Conservation (phyloP, 148 eudicot genomes). For the Fagopyrum esculentum region DNA sequence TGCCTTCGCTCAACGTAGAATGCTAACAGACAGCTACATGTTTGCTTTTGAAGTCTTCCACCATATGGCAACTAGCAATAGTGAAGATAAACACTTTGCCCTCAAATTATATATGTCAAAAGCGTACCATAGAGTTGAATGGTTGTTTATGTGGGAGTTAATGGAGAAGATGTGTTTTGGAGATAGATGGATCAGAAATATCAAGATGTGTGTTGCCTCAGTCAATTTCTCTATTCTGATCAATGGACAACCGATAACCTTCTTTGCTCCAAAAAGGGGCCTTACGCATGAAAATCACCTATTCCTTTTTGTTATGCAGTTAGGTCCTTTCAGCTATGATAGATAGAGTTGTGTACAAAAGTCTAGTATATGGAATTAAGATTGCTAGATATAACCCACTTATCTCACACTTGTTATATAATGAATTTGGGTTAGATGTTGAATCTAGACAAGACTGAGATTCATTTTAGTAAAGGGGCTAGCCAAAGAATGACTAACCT, state of each 20-base stretch:
- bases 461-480: no score
- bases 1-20: not conserved
- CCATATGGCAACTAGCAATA: not conserved
- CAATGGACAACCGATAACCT: not conserved
- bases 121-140: constrained; percentile 13
- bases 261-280: not conserved
- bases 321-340: not conserved
- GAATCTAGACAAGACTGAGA: no score
- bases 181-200: not conserved
- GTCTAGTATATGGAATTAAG: not conserved
- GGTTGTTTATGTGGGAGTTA: not conserved
- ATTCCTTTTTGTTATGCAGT: not conserved
- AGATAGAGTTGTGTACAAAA: not conserved
- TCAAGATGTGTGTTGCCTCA: not conserved
- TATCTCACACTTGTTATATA: not conserved
- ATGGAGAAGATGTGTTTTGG: not conserved
- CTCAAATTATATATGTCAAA: not conserved
- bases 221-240: not conserved
- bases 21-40: not conserved
- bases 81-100: not conserved
- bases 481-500: no score
- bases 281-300: not conserved
- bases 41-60: not conserved
- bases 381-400: not conserved
- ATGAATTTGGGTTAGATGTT: no score